These are phyloP conservation scores for Dioscorea dumetorum DNA, from an alignment of 106 monocot species.

Conservation along the genomic window DNA sequence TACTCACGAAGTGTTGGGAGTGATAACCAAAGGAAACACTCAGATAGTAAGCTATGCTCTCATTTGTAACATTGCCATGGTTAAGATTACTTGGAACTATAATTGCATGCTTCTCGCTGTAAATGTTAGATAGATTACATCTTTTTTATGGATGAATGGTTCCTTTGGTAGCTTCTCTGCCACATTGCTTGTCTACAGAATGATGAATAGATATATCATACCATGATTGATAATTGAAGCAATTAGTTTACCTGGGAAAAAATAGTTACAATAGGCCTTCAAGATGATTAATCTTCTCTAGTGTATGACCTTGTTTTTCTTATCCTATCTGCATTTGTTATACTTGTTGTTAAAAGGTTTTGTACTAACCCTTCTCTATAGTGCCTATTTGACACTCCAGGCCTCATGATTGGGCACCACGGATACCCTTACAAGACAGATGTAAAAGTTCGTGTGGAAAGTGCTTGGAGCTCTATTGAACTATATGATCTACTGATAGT, in stretches of 20 bases:
- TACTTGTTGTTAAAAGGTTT: neutral
- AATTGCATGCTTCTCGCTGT: too few relatives aligned
- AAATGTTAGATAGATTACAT: too few relatives aligned
- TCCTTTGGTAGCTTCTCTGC: too few relatives aligned
- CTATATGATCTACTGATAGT: conserved; percentile 90
- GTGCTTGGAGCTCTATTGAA: conserved; percentile 80
- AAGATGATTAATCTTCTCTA: too few relatives aligned
- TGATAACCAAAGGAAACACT: conserved; percentile 81
- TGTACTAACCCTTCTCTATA: conserved; percentile 17
- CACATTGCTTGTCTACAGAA: too few relatives aligned
- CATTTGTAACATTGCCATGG: neutral
- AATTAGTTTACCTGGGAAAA: too few relatives aligned
- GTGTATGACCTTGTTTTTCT: neutral
- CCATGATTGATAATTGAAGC: too few relatives aligned
- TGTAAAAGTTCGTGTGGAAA: conserved; percentile 82
- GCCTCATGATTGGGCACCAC: conserved; percentile 62
- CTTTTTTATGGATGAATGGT: too few relatives aligned
- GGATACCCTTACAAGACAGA: conserved; percentile 81
- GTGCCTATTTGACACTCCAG: conserved; percentile 99
- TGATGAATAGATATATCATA: too few relatives aligned
- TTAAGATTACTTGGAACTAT: too few relatives aligned
- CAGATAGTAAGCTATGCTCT: conserved; percentile 67
- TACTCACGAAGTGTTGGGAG: conserved; percentile 86
- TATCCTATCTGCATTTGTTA: neutral
- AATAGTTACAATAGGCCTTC: too few relatives aligned